Percentiles rank a stretch among this genome's conserved stretches.
These are phyloP conservation scores for Xylariaceae sp. DNA, from an alignment of 2,329 filamentous ascomycete genomes.

Conservation along the genomic window DNA sequence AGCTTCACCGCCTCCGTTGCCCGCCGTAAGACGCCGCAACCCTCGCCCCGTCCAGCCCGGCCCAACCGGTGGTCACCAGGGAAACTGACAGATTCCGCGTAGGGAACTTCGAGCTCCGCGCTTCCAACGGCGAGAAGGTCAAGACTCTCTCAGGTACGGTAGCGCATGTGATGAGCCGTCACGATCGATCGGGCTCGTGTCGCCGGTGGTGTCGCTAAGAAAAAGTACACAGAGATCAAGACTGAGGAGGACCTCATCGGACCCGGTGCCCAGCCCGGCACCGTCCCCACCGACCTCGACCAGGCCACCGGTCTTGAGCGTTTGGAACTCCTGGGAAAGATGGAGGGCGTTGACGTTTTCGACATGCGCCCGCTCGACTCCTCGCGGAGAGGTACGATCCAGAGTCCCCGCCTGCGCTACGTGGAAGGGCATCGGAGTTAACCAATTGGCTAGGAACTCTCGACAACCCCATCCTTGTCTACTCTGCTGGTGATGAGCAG, in stretches of 20 bases:
- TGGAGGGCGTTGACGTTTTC: slow-evolving; percentile 96
- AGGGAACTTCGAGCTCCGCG: slow-evolving; percentile 40
- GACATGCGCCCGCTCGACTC: slow-evolving; percentile 96
- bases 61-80: not conserved
- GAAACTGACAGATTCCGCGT: slow-evolving; percentile 31
- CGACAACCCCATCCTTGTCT: slow-evolving; percentile 83
- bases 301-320: slow-evolving; percentile 97
- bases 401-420: not conserved
- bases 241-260: slow-evolving; percentile 74
- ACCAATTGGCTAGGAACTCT: slow-evolving; percentile 61
- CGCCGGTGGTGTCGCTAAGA: slow-evolving; percentile 24
- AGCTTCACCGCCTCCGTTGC: slow-evolving; percentile 55
- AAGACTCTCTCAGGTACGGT: slow-evolving; percentile 44
- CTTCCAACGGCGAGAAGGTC: slow-evolving; percentile 38
- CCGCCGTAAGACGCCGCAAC: slow-evolving; percentile 48
- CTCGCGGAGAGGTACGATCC: slow-evolving; percentile 66
- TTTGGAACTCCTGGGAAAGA: slow-evolving; percentile 98
- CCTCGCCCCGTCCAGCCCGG: slow-evolving; percentile 20
- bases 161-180: not conserved
- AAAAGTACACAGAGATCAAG: slow-evolving; percentile 65
- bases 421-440: slow-evolving; percentile 24
- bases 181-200: slow-evolving; percentile 11
- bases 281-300: slow-evolving; percentile 88
- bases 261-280: slow-evolving; percentile 75
- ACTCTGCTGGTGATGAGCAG: slow-evolving; percentile 91